Percentiles rank a stretch among this genome's conserved stretches.
These are phyloP conservation scores for Annulohypoxylon moriforme DNA, from an alignment of 495 filamentous ascomycete genomes.

Conservation along the genomic window DNA sequence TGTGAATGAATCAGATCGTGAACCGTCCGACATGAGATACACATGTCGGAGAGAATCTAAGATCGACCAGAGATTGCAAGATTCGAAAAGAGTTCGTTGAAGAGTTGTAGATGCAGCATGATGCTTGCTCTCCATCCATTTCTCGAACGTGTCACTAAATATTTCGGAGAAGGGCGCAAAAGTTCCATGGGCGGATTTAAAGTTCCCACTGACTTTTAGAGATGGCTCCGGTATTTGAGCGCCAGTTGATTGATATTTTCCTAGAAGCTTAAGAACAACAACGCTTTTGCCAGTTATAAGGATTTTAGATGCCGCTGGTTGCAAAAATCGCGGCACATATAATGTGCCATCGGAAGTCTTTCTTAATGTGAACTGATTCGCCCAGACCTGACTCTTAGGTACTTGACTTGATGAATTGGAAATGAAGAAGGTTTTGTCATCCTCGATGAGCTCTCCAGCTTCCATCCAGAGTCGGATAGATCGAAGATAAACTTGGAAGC, in stretches of 20 bases:
- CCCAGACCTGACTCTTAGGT: conserved; percentile 77
- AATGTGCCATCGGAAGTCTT: conserved; percentile 64
- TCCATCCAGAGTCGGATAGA: conserved; percentile 90
- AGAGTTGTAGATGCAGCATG: conserved; percentile 73
- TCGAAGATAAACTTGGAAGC: conserved; percentile 83
- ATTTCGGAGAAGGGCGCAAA: conserved; percentile 80
- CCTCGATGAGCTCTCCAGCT: conserved; percentile 71
- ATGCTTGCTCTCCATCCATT: conserved; percentile 78
- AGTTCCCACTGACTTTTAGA: conserved; percentile 68
- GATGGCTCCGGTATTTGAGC: conserved; percentile 41
- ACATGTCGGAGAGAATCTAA: conserved; percentile 76
- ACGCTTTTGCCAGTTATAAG: conserved; percentile 90
- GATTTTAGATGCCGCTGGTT: conserved; percentile 72
- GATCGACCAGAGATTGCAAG: conserved; percentile 72
- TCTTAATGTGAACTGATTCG: conserved; percentile 74
- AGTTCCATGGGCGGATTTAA: conserved; percentile 50
- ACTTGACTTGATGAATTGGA: conserved; percentile 64
- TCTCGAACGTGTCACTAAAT: conserved; percentile 74
- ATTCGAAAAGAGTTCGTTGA: conserved; percentile 71
- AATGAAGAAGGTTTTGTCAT: conserved; percentile 81
- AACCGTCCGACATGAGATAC: conserved; percentile 79
- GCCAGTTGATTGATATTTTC: conserved; percentile 50
- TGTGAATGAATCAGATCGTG: conserved; percentile 70
- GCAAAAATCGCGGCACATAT: conserved; percentile 79
- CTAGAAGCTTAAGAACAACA: conserved; percentile 78